Base-by-base conservation (phyloP, 2,329 filamentous ascomycete species). In the Cercospora zeae-maydis region DNA sequence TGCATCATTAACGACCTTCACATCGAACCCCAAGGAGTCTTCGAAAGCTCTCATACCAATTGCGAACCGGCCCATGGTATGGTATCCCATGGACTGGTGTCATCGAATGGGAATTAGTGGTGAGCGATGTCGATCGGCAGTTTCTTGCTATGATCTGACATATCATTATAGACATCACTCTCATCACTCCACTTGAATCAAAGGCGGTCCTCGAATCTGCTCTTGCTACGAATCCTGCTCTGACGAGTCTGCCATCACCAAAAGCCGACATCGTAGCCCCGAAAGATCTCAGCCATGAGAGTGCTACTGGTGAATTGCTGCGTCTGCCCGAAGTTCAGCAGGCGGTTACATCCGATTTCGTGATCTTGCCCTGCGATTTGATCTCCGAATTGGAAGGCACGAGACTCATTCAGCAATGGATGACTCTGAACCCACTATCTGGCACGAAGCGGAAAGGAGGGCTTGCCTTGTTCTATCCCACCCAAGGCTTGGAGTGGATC, bases 361-460 rank as follows among this genome's bases (percentile, higher is more conserved):
- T 97, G 27, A 86, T 98, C 2, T 81, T 99, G 3, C 93, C 95
- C 0, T 99, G 95, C 76, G 95, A 99, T 75, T 81, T 99, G 6
- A 87, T 99, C 39, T 97, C 92, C 75, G 93, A 96, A 73, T 80
- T 98, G 14, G 88, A 90, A 2, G 93, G 92, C 11, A 89, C 92
- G 70, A 86, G 88, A 66, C 82, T 98, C 21, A 79, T 96, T 2
- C 92, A 97, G 75, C 87, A 93, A 64, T 99, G 95, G 92, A 93
- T 97, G 89, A 86, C 93, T 31, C 87, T 90, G 69, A 80, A 82
- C 27, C 68, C 69, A 1, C 63, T 68, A 3, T 80, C 80, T 2
- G 79, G 79, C 59, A 80, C 81, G 2, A 84, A 85, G 27, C 82
- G 86, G 65, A 89, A 89, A 76, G 92, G 93, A 45, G 95, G 92